These are phyloP conservation scores for Metarhizium robertsii DNA, from an alignment of 2,329 filamentous ascomycete species.

Conservation along the genomic window DNA sequence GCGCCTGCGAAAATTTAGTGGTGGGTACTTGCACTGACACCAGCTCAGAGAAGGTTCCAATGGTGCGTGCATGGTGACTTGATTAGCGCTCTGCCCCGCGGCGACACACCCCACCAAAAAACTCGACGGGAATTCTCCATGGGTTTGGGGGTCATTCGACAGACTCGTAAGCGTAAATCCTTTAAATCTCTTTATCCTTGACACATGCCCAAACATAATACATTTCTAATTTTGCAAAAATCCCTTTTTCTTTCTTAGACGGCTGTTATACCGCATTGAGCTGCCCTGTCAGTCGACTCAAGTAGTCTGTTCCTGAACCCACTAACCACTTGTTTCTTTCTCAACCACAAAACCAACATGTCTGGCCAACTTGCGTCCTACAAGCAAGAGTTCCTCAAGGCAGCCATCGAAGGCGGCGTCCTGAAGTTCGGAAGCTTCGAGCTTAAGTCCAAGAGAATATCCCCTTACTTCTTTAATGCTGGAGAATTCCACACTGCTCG, in stretches of 20 bases:
- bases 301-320: neutral
- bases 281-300: neutral
- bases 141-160: too few species aligned
- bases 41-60: too few species aligned
- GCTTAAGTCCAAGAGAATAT: constrained; percentile 84
- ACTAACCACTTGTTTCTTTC: neutral
- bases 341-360: constrained; percentile 3
- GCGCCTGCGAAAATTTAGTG: neutral
- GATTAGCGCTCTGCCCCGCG: constrained; percentile 2
- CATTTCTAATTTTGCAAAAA: too few species aligned
- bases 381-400: constrained; percentile 64
- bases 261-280: neutral
- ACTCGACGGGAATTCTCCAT: too few species aligned
- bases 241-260: neutral
- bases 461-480: constrained; percentile 97
- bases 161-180: too few species aligned
- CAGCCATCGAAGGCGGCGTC: constrained; percentile 58
- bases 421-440: constrained; percentile 78
- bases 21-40: neutral
- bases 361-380: constrained; percentile 42
- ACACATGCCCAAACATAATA: too few species aligned
- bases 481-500: constrained; percentile 78
- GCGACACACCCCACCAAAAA: too few species aligned
- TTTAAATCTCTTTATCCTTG: too few species aligned
- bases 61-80: neutral